A percentile compares a stretch with the other conserved stretches of the same genome.
These are phyloP conservation scores for Rosa rugosa DNA, from an alignment of 306 rosid species.

Conservation along the genomic window DNA sequence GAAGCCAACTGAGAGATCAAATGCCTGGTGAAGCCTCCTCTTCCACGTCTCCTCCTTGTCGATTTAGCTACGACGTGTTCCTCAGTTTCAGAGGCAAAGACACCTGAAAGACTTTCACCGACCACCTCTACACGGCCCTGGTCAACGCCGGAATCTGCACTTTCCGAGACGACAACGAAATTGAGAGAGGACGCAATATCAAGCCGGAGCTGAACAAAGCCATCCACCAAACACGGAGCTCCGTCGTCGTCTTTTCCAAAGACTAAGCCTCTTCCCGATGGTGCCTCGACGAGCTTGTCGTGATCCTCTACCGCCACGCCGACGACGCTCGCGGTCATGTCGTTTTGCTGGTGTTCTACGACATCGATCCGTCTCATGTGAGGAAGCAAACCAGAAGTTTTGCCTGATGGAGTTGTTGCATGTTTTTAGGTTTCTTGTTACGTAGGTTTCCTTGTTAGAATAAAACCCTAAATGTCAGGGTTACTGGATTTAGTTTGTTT, in stretches of 20 bases:
- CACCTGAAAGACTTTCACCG: too few species aligned
- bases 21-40: not conserved
- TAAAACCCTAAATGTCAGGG: too few species aligned
- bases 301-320: not conserved
- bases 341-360: not conserved
- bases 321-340: not conserved
- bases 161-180: not conserved
- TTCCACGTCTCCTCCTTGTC: not conserved
- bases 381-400: not conserved
- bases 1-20: too few species aligned
- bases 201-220: not conserved
- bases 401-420: too few species aligned
- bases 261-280: not conserved
- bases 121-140: not conserved
- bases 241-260: constrained; percentile 1
- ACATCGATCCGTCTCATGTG: not conserved
- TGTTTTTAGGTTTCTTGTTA: too few species aligned
- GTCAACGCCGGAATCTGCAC: not conserved
- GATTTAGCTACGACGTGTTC: not conserved
- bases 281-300: constrained; percentile 12
- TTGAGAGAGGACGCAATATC: not conserved
- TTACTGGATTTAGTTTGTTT: too few species aligned
- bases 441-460: too few species aligned
- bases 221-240: not conserved
- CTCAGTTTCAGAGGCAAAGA: not conserved